phyloP scores from a whole-genome alignment of 2,329 filamentous ascomycete genomes.

The Xylariaceae sp. region DNA sequence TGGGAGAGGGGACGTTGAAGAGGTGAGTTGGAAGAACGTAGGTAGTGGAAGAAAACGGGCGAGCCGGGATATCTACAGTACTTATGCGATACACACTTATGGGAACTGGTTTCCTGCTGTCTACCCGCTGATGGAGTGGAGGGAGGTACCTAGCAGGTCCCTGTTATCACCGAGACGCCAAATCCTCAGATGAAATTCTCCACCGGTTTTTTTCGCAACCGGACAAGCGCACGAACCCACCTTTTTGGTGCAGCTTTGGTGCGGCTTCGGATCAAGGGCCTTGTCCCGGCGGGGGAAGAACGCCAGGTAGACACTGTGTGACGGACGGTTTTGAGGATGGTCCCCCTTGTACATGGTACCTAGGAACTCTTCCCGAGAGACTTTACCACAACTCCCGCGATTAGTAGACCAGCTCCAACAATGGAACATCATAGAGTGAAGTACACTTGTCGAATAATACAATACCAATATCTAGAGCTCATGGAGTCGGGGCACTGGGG shows the following conservation, averaged over 20 bases:
- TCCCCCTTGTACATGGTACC: slow-evolving; percentile 8
- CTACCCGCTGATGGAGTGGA: neutral
- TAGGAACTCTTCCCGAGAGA: no score
- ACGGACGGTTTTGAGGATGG: no score
- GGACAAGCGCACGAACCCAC: neutral
- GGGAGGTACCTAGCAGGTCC: neutral
- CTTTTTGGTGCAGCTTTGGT: slow-evolving; percentile 9
- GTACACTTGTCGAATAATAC: no score
- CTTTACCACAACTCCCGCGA: no score
- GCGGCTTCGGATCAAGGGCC: slow-evolving; percentile 17
- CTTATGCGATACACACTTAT: slow-evolving; percentile 1
- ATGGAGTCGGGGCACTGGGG: no score
- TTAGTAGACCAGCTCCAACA: no score
- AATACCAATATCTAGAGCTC: no score
- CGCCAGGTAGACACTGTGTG: no score
- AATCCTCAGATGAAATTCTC: slow-evolving; percentile 1
- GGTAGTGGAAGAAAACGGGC: slow-evolving; percentile 13
- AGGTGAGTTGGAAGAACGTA: neutral
- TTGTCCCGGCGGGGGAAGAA: slow-evolving; percentile 8
- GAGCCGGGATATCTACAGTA: slow-evolving; percentile 12
- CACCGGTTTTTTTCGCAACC: slow-evolving; percentile 4
- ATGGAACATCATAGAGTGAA: no score
- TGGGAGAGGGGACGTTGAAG: neutral
- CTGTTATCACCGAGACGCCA: slow-evolving; percentile 17
- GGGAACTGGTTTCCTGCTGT: no score